phyloP scores from a whole-genome alignment of 1,139 yeast genomes.

The Blastobotrys persicus region DNA sequence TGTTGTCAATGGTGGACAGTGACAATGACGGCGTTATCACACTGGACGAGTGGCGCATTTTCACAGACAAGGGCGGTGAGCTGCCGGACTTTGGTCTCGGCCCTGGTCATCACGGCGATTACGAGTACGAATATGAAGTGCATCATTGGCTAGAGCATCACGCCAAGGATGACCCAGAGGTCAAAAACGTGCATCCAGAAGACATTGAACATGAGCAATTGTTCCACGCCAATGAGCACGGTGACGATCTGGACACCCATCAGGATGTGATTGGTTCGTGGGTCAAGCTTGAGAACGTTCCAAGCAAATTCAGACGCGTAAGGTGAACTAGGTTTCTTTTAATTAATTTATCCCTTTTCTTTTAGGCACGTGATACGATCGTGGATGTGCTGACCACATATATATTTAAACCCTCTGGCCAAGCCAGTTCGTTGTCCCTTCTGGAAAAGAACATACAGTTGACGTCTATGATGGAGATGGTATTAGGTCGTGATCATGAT shows the following conservation, averaged over 20 bases:
- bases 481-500: not conserved
- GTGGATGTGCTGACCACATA: no score
- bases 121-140: slow-evolving; percentile 87
- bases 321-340: not conserved
- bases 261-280: slow-evolving; percentile 40
- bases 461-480: not conserved
- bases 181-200: slow-evolving; percentile 74
- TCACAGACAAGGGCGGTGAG: slow-evolving; percentile 58
- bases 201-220: slow-evolving; percentile 86
- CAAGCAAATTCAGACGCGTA: slow-evolving; percentile 32
- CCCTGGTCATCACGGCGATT: slow-evolving; percentile 95
- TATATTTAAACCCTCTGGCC: no score
- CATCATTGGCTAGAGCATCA: slow-evolving; percentile 94
- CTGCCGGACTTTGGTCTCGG: slow-evolving; percentile 94
- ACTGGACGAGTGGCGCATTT: slow-evolving; percentile 70
- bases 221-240: slow-evolving; percentile 88
- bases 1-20: slow-evolving; percentile 61
- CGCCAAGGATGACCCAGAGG: slow-evolving; percentile 77
- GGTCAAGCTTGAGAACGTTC: slow-evolving; percentile 39
- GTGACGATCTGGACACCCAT: slow-evolving; percentile 45
- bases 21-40: slow-evolving; percentile 65
- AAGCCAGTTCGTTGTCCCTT: no score
- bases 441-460: not conserved
- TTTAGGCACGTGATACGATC: no score
- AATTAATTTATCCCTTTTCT: not conserved